Evolutionary conservation across 257 asterid genomes (phyloP).

Genomic region (Ballota nigra): DNA sequence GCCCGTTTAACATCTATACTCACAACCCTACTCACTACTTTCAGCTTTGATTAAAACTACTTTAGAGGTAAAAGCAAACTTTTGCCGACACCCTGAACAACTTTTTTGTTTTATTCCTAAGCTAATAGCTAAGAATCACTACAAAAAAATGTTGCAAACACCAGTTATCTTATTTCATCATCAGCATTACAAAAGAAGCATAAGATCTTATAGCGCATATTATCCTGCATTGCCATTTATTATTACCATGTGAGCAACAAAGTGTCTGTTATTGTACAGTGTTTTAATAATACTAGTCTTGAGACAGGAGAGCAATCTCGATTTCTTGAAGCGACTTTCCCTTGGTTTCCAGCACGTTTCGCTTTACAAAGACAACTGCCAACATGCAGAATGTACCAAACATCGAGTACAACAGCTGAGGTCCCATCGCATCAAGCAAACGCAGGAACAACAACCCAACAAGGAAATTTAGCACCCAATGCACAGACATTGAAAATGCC

Average conservation of each 20-base stretch:
- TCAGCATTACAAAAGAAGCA: no score
- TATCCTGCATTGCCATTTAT: neutral
- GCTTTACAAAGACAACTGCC: slow-evolving; percentile 70
- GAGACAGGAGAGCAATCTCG: slow-evolving; percentile 85
- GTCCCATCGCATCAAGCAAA: slow-evolving; percentile 78
- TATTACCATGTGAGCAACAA: neutral
- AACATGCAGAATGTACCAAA: slow-evolving; percentile 68
- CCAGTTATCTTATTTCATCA: neutral
- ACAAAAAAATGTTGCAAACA: no score
- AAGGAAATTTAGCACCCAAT: slow-evolving; percentile 83
- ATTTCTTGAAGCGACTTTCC: slow-evolving; percentile 94
- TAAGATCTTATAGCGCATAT: neutral
- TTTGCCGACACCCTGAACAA: no score
- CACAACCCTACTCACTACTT: no score
- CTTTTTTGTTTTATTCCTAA: no score
- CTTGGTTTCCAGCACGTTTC: slow-evolving; percentile 81
- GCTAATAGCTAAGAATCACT: no score
- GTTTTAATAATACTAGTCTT: slow-evolving; percentile 23
- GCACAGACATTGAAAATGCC: slow-evolving; percentile 93
- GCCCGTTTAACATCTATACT: no score
- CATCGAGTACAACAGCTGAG: slow-evolving; percentile 62
- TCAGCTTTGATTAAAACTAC: no score
- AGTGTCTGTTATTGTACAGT: neutral
- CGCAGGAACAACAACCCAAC: slow-evolving; percentile 87
- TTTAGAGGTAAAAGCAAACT: no score